Evolutionary conservation across 2,329 filamentous ascomycete species (phyloP), one percentile per base, ranked within the genome.

Genomic region (Tolypocladium inflatum): DNA sequence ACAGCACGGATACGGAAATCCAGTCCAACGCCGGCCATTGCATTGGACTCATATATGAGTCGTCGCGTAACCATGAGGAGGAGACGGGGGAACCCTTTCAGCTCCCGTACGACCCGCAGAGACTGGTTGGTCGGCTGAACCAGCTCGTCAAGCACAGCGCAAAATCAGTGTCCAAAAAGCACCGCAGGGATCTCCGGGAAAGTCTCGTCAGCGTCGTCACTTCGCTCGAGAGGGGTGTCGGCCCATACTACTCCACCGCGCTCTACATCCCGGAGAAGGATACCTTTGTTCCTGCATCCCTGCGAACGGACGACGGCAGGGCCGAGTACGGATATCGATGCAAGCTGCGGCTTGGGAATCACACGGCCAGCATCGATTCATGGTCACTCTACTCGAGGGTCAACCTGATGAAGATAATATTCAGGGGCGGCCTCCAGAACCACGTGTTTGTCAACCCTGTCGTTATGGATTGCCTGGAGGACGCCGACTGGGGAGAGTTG

Each of bases 11-110:
- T 59, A 76, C 85, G 1, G 77, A 81, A 10, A 89, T 96, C 1
- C 90, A 94, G 66, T 84, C 90, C 52, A 84, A 87, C 4, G 88
- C 90, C 0, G 90, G 88, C 4, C 83, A 88, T 67, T 90, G 90
- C 69, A 91, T 96, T 59, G 91, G 91, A 0, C 77, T 95, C 11
- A 78, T 96, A 13, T 93, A 90, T 66, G 91, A 96, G 71, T 88
- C 88, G 61, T 77, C 77, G 3, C 76, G 79, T 39, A 72, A 74
- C 15, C 73, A 79, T 58, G 76, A 82, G 61, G 73, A 77, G 26
- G 76, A 78, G 59, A 78, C 74, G 2, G 79, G 76, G 48, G 74
- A 81, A 61, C 72, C 74, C 11, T 76, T 77, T 65, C 73, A 78
- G 59, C 71, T 83, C 55, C 76, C 76, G 17, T 79, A 80, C 61